Evolutionary conservation across 2,329 filamentous ascomycete genomes (phyloP), one percentile per base, ranked within the genome.

Genomic region (Trichoderma breve): DNA sequence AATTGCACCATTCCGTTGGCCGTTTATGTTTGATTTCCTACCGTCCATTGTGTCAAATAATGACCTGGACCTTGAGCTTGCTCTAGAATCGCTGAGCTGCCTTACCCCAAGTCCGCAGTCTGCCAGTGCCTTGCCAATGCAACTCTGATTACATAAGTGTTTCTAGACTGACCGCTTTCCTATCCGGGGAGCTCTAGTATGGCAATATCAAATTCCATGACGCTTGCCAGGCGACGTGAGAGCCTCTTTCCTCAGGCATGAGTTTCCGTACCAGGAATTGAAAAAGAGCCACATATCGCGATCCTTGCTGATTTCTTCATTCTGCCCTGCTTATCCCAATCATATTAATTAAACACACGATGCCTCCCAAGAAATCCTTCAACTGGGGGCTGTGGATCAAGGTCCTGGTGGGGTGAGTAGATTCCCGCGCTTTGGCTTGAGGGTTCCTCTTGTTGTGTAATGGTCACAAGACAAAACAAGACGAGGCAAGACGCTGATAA

Each of bases 381-480:
- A 90, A 88, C 72, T 89, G 88, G 84, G 82, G 81, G 74, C 81
- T 88, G 73, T 90, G 86, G 84, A 81, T 88, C 73, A 96, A 96
- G 84, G 93, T 95, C 88, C 76, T 91, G 6, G 83, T 84, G 67
- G 89, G 86, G 93, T 95, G 85, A 71, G 69, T 61, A 34, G 83
- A 90, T 81, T 28, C 32, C 5, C 5, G 30, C 57, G 6, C 57
- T 34, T 21, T n/a, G 30, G 30, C 28, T 70, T 28, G 21, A 11
- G 8, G 15, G 58, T 65, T 32, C n/a, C 28, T 32, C 18, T 34
- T 21, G 3, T 21, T 34, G n/a, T n/a, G 61, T 51, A 32, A 28
- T 43, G 26, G 21, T 1, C 14, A 68, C 71, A 71, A 21, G 71
- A 73, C 73, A 66, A 60, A 1, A 12, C 72, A 69, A 60, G n/a